Evolutionary conservation across 768 basidiomycete species (phyloP).

Genomic region (Rhodotorula toruloides): DNA sequence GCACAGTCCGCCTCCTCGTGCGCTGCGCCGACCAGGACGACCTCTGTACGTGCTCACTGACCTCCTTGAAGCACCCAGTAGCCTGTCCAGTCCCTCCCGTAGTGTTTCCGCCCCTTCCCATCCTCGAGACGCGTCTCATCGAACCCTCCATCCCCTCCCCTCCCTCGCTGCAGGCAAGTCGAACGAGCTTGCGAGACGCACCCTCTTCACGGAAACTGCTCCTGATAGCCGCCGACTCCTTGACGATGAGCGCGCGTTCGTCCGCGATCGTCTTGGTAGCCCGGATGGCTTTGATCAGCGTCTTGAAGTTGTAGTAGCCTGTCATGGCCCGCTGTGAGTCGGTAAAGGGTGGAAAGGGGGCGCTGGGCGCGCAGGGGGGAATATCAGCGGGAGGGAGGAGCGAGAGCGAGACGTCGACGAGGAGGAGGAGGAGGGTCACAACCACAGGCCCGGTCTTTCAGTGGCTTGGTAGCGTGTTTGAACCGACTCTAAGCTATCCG

Average conservation of each 20-base stretch:
- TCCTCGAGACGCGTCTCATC: too few species aligned
- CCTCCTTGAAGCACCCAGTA: too few species aligned
- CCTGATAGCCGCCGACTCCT: slow-evolving; percentile 93
- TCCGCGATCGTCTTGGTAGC: slow-evolving; percentile 99
- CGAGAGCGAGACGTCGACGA: too few species aligned
- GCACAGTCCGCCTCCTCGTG: background rate
- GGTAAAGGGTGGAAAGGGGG: too few species aligned
- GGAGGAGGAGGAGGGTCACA: too few species aligned
- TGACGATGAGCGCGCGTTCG: slow-evolving; percentile 92
- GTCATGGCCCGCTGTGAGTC: background rate
- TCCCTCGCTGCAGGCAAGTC: background rate
- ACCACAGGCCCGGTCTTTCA: too few species aligned
- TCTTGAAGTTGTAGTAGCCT: slow-evolving; percentile 55
- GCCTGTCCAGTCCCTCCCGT: too few species aligned
- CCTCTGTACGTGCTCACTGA: background rate
- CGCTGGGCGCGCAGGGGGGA: background rate
- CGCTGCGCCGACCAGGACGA: background rate
- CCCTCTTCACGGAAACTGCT: slow-evolving; percentile 97
- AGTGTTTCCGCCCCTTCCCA: too few species aligned
- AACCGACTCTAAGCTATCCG: too few species aligned
- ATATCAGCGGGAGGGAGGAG: background rate
- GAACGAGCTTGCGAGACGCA: slow-evolving; percentile 21
- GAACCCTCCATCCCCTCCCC: background rate
- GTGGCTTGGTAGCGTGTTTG: too few species aligned
- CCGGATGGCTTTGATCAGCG: slow-evolving; percentile 95